Evolutionary conservation across 371 early-diverging fungal species (phyloP).

Genomic region (Choanephora cucurbitarum): DNA sequence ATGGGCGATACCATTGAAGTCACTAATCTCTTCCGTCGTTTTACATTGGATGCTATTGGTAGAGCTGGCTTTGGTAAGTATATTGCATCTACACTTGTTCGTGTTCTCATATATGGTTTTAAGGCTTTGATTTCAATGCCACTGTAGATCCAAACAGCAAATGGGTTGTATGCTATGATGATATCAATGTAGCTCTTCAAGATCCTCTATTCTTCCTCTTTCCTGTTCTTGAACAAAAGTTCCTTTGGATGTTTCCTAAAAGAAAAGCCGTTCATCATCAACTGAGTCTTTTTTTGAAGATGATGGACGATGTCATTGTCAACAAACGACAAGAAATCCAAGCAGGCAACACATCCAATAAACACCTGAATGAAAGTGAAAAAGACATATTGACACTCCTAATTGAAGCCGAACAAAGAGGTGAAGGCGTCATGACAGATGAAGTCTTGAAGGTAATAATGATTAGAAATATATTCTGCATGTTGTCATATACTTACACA

Average conservation of each 20-base stretch:
- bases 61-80: constrained; percentile 37
- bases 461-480: background rate
- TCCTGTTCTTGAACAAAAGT: constrained; percentile 19
- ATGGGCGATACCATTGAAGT: constrained; percentile 15
- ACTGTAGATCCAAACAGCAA: constrained; percentile 15
- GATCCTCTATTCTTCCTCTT: constrained; percentile 27
- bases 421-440: constrained; percentile 30
- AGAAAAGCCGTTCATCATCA: constrained; percentile 33
- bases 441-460: constrained; percentile 44
- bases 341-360: constrained; percentile 1
- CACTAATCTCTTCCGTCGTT: constrained; percentile 22
- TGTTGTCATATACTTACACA: too few species aligned
- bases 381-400: constrained; percentile 55
- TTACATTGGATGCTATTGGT: constrained; percentile 43
- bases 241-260: constrained; percentile 22
- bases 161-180: constrained; percentile 22
- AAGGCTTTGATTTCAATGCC: constrained; percentile 36
- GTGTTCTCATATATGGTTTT: too few species aligned
- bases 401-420: constrained; percentile 42
- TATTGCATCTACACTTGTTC: too few species aligned
- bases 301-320: constrained; percentile 7
- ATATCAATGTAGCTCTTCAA: constrained; percentile 8
- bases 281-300: constrained; percentile 17
- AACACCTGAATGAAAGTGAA: constrained; percentile 38
- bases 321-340: constrained; percentile 6